Evolutionary conservation across 2,329 filamentous ascomycete species (phyloP).

Genomic region (Fusarium sp.): DNA sequence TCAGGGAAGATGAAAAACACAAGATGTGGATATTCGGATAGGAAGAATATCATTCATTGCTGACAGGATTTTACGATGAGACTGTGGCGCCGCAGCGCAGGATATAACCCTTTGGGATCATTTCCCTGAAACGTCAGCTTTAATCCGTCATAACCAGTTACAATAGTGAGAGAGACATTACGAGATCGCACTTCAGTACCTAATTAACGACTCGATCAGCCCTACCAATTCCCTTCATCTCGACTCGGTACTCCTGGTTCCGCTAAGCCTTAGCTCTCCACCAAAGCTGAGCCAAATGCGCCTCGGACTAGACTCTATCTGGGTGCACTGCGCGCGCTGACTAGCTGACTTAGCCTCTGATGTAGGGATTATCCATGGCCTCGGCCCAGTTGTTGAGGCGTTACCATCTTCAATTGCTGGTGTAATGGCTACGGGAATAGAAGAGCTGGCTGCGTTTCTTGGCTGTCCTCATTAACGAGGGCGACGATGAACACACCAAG

Average conservation of each 20-base stretch:
- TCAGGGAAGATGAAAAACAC: conserved; percentile 17
- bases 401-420: neutral
- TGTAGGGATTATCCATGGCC: conserved; percentile 1
- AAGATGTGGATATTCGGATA: conserved; percentile 22
- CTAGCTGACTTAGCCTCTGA: too few relatives aligned
- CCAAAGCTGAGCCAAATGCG: conserved; percentile 25
- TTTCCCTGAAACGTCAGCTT: neutral
- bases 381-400: neutral
- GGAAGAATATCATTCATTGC: conserved; percentile 10
- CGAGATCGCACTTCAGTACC: neutral
- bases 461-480: neutral
- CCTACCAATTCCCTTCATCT: conserved; percentile 12
- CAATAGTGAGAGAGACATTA: neutral
- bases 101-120: neutral
- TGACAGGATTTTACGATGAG: conserved; percentile 13
- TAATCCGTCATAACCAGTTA: neutral
- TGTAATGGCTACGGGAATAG: neutral
- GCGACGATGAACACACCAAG: neutral
- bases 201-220: conserved; percentile 13
- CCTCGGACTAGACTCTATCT: conserved; percentile 33
- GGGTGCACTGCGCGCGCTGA: conserved; percentile 23
- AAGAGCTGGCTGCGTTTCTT: conserved; percentile 17
- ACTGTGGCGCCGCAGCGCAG: conserved; percentile 13
- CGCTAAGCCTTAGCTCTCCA: conserved; percentile 34
- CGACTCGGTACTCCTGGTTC: neutral